Conservation (phyloP, 2,329 filamentous ascomycete genomes). For the Alternaria consortialis region DNA sequence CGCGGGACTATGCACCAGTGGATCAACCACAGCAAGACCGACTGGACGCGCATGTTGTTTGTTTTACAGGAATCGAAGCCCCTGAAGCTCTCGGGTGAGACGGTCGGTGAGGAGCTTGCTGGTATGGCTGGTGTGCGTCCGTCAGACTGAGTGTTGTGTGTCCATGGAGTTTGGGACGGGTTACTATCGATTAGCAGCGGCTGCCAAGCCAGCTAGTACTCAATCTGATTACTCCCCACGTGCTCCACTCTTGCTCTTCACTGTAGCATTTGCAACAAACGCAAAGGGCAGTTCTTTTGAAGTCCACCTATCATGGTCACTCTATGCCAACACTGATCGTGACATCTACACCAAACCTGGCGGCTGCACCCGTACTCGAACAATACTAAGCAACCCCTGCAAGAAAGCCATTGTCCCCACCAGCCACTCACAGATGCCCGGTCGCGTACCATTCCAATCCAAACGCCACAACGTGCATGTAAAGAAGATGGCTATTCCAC, state of each 20-base stretch:
- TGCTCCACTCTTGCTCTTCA: slow-evolving; percentile 18
- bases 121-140: slow-evolving; percentile 50
- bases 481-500: slow-evolving; percentile 40
- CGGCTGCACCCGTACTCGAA: slow-evolving; percentile 25
- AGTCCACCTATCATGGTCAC: not conserved
- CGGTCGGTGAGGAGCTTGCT: slow-evolving; percentile 45
- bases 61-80: slow-evolving; percentile 50
- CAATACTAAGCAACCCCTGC: slow-evolving; percentile 39
- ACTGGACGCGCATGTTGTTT: slow-evolving; percentile 51
- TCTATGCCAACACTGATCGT: slow-evolving; percentile 4
- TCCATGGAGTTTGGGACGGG: not conserved
- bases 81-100: slow-evolving; percentile 42
- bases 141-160: slow-evolving; percentile 36
- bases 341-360: slow-evolving; percentile 18
- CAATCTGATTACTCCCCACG: slow-evolving; percentile 22
- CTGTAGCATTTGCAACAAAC: slow-evolving; percentile 6
- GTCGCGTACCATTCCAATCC: slow-evolving; percentile 15
- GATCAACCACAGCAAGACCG: slow-evolving; percentile 47
- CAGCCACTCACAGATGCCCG: slow-evolving; percentile 31
- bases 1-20: slow-evolving; percentile 53
- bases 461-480: slow-evolving; percentile 5
- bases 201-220: slow-evolving; percentile 32
- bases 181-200: slow-evolving; percentile 9
- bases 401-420: slow-evolving; percentile 36
- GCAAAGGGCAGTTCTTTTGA: slow-evolving; percentile 9